Conservation (phyloP, 2,329 filamentous ascomycete genomes). For the Calonectria multiphialidica region DNA sequence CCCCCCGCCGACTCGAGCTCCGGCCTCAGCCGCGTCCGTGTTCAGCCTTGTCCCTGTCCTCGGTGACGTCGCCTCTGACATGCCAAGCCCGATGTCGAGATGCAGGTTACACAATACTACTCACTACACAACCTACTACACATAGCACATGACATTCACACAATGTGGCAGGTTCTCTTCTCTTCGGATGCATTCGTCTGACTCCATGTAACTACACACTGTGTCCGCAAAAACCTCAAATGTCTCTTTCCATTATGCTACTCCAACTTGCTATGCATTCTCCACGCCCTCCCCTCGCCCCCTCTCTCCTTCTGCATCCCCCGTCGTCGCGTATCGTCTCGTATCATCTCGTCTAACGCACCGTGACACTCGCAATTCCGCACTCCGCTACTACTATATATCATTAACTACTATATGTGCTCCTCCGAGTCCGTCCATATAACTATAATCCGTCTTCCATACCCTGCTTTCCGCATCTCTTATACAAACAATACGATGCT, state of each 20-base stretch:
- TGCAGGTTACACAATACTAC: background rate
- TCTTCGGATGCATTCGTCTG: background rate
- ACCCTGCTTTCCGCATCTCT: constrained; percentile 25
- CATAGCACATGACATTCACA: background rate
- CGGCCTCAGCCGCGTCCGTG: background rate
- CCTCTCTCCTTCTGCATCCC: background rate
- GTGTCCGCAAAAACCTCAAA: constrained; percentile 3
- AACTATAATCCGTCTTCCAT: constrained; percentile 30
- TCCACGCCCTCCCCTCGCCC: background rate
- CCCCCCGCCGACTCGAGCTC: constrained; percentile 7
- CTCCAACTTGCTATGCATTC: constrained; percentile 24
- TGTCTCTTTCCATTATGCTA: constrained; percentile 39
- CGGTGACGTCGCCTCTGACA: constrained; percentile 12
- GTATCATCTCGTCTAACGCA: background rate
- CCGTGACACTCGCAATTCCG: background rate
- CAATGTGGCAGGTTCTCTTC: background rate
- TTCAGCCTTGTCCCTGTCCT: constrained; percentile 24
- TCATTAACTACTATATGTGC: constrained; percentile 44
- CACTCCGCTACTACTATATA: constrained; percentile 23
- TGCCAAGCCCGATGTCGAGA: background rate
- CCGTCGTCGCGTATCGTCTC: background rate
- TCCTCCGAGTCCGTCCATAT: constrained; percentile 33
- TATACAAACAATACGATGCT: constrained; percentile 38
- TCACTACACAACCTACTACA: background rate
- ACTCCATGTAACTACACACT: background rate